Percentiles rank a stretch among this genome's conserved stretches.
Evolutionary conservation across 208 protist species (phyloP).

Genomic region (Tritrichomonas foetus): DNA sequence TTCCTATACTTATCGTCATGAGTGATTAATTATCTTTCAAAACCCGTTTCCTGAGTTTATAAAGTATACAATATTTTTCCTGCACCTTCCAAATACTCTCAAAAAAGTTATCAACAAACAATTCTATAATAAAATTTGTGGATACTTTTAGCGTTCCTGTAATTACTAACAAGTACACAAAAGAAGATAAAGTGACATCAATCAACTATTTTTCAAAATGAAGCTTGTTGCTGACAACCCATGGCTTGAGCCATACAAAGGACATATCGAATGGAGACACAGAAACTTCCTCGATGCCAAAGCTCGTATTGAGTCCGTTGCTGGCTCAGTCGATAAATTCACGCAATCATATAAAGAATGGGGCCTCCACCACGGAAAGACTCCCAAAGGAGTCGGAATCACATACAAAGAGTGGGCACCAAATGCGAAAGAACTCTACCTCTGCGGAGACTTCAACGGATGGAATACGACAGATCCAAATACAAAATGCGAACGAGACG

Average conservation of each 20-base stretch:
- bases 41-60: no score
- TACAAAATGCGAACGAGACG: slow-evolving; percentile 39
- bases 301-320: neutral
- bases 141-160: no score
- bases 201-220: no score
- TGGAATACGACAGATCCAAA: slow-evolving; percentile 39
- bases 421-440: neutral
- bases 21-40: no score
- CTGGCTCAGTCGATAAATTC: slow-evolving; percentile 1
- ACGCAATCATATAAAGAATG: slow-evolving; percentile 37
- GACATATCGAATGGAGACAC: neutral
- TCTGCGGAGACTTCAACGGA: slow-evolving; percentile 46
- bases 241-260: slow-evolving; percentile 1
- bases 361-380: neutral
- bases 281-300: neutral
- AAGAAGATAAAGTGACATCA: no score
- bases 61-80: no score
- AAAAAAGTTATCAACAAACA: no score
- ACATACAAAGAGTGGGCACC: slow-evolving; percentile 48
- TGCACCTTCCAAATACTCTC: no score
- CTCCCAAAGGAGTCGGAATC: slow-evolving; percentile 30
- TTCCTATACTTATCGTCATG: no score
- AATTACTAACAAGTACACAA: no score
- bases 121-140: no score
- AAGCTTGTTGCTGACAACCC: neutral